Percentiles rank a stretch among this genome's conserved stretches.
phyloP scores from a whole-genome alignment of 108 stramenopile species.

The Asterionellopsis glacialis region DNA sequence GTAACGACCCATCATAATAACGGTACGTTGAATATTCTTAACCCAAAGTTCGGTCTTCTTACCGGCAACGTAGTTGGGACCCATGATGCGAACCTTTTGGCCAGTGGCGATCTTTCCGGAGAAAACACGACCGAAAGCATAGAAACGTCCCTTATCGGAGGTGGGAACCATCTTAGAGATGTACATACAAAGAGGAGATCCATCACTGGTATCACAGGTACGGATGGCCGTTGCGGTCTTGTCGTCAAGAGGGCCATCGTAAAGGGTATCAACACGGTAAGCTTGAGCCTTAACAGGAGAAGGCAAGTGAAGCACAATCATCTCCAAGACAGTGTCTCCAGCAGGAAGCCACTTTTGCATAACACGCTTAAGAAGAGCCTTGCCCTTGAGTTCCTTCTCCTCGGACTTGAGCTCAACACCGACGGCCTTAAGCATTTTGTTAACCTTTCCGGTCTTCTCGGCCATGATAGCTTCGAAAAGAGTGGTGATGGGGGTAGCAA shows the following conservation, averaged over 20 bases:
- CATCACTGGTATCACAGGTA: constrained; percentile 94
- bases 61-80: constrained; percentile 99
- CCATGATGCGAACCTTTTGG: constrained; percentile 99
- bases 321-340: constrained; percentile 99
- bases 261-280: constrained; percentile 98
- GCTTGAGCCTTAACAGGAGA: constrained; percentile 94
- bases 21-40: constrained; percentile 99
- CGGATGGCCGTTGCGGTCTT: constrained; percentile 96
- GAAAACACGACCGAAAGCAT: constrained; percentile 99
- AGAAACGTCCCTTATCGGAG: constrained; percentile 99
- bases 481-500: constrained; percentile 97
- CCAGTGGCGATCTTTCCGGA: constrained; percentile 99
- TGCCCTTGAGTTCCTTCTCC: constrained; percentile 95
- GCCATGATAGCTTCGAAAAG: constrained; percentile 99
- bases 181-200: constrained; percentile 98
- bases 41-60: constrained; percentile 99
- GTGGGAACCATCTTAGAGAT: constrained; percentile 99
- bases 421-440: constrained; percentile 99
- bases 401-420: constrained; percentile 96
- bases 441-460: constrained; percentile 96
- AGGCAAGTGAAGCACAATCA: constrained; percentile 99
- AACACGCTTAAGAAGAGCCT: constrained; percentile 98
- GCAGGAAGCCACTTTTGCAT: constrained; percentile 99
- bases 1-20: constrained; percentile 99
- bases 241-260: constrained; percentile 99